These are phyloP conservation scores for Gonium pectorale DNA, from an alignment of 139 green algal genomes.

Conservation along the genomic window DNA sequence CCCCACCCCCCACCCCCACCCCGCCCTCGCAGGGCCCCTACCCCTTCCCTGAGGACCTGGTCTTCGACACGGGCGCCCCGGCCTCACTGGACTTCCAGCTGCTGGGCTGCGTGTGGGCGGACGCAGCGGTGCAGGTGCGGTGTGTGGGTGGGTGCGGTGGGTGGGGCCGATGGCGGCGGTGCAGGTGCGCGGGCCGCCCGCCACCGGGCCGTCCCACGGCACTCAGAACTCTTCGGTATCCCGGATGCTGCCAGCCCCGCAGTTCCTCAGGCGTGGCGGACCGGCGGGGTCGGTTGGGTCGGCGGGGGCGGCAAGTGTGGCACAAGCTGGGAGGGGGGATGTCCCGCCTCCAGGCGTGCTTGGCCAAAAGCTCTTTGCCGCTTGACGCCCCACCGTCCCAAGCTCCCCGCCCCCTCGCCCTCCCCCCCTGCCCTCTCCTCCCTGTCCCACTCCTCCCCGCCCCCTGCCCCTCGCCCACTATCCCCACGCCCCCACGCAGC, in stretches of 20 bases:
- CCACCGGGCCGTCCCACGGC: neutral
- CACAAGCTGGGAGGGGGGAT: too few species aligned
- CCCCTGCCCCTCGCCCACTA: neutral
- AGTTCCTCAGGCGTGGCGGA: too few species aligned
- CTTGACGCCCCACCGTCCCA: too few species aligned
- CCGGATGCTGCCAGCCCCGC: too few species aligned
- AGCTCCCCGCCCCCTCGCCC: too few species aligned
- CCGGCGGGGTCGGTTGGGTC: too few species aligned
- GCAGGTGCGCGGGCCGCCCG: too few species aligned
- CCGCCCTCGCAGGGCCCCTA: neutral
- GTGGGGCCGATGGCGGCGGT: neutral
- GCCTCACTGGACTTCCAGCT: constrained; percentile 16
- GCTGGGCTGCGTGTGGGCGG: constrained; percentile 4
- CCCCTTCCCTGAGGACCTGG: neutral
- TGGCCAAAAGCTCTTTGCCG: too few species aligned
- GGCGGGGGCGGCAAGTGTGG: too few species aligned
- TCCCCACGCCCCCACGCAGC: neutral
- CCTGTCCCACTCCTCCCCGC: neutral
- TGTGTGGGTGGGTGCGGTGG: neutral
- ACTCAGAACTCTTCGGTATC: too few species aligned
- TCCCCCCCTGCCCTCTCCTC: too few species aligned
- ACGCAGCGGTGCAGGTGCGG: constrained; percentile 11
- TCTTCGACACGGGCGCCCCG: neutral
- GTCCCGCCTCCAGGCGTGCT: too few species aligned
- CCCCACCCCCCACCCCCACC: neutral